phyloP scores from a whole-genome alignment of 306 rosid species.

The Adenanthera pavonina region DNA sequence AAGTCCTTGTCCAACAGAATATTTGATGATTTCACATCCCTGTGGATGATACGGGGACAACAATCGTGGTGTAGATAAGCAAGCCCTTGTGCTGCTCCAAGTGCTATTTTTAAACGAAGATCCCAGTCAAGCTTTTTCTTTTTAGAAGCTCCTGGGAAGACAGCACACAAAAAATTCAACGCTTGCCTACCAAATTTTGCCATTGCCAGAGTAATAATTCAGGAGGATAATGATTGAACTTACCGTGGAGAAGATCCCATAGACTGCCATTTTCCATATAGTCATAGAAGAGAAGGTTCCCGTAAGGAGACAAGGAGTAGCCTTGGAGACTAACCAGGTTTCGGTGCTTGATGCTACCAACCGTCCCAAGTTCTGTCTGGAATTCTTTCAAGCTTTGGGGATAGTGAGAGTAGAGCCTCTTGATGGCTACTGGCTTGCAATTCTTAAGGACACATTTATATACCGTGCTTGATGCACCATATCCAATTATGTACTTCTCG shows the following conservation, averaged over 20 bases:
- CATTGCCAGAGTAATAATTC: not conserved
- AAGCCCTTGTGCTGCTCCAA: slow-evolving; percentile 87
- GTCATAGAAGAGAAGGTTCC: slow-evolving; percentile 84
- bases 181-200: not conserved
- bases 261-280: slow-evolving; percentile 92
- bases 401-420: slow-evolving; percentile 72
- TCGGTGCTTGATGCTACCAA: slow-evolving; percentile 88
- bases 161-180: not conserved
- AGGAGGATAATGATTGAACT: slow-evolving; percentile 18
- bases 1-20: slow-evolving; percentile 76
- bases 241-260: slow-evolving; percentile 87
- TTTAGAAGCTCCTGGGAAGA: slow-evolving; percentile 58
- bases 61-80: slow-evolving; percentile 89
- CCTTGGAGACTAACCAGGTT: slow-evolving; percentile 91
- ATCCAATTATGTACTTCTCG: slow-evolving; percentile 81
- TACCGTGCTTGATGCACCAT: slow-evolving; percentile 83
- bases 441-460: slow-evolving; percentile 88
- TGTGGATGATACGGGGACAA: slow-evolving; percentile 82
- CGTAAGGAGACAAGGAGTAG: slow-evolving; percentile 73
- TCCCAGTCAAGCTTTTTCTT: slow-evolving; percentile 78
- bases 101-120: slow-evolving; percentile 74
- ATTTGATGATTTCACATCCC: slow-evolving; percentile 84
- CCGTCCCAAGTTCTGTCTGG: slow-evolving; percentile 76
- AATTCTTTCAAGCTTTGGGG: slow-evolving; percentile 71
- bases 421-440: slow-evolving; percentile 88